Conservation (phyloP, 495 filamentous ascomycete genomes). For the Annulohypoxylon bovei region DNA sequence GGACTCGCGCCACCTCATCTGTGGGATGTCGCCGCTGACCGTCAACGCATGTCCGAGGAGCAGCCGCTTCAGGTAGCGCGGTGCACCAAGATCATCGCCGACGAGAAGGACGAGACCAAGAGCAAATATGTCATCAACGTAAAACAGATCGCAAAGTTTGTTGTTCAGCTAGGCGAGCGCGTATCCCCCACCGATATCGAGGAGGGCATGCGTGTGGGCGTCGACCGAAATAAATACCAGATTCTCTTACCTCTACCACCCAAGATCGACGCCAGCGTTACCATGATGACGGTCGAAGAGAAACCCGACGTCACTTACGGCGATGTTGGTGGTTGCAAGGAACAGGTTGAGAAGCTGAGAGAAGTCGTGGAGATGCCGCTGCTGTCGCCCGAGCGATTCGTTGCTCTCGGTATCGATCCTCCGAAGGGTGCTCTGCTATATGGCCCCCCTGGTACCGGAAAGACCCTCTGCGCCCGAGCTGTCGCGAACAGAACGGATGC, state of each 20-base stretch:
- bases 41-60: conserved; percentile 97
- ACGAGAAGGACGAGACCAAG: conserved; percentile 96
- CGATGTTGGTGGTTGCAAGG: conserved; percentile 98
- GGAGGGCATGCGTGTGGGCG: conserved; percentile 97
- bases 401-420: conserved; percentile 96
- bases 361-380: conserved; percentile 99
- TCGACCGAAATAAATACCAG: conserved; percentile 99
- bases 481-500: conserved; percentile 98
- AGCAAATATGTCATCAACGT: conserved; percentile 99
- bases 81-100: conserved; percentile 98
- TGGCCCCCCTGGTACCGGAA: conserved; percentile 95
- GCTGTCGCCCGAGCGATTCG: conserved; percentile 95
- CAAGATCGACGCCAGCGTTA: conserved; percentile 98
- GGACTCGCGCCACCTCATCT: conserved; percentile 97
- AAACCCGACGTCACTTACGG: conserved; percentile 99
- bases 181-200: conserved; percentile 99
- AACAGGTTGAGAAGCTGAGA: conserved; percentile 98
- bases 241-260: conserved; percentile 96
- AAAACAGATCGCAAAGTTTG: conserved; percentile 99
- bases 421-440: conserved; percentile 98
- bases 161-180: conserved; percentile 96
- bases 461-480: conserved; percentile 96
- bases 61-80: conserved; percentile 97
- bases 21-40: conserved; percentile 97
- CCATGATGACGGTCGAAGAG: conserved; percentile 99